phyloP scores from a whole-genome alignment of 352 stramenopile species.

The Phytophthora brassicae region DNA sequence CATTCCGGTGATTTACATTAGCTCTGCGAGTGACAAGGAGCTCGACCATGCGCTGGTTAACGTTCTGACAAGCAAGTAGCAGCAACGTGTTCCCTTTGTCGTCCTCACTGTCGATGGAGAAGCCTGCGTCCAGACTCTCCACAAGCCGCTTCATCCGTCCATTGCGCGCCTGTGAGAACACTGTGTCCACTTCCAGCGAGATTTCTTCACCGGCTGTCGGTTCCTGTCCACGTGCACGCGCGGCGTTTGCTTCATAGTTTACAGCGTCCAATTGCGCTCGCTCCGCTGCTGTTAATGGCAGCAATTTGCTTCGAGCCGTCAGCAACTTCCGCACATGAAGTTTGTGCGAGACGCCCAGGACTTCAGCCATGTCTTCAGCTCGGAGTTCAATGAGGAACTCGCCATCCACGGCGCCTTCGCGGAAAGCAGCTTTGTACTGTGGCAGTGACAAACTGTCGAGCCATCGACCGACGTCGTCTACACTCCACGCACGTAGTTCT shows the following conservation, averaged over 20 bases:
- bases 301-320: slow-evolving; percentile 83
- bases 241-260: slow-evolving; percentile 50
- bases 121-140: slow-evolving; percentile 89
- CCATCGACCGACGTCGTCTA: slow-evolving; percentile 92
- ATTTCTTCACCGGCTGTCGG: slow-evolving; percentile 18
- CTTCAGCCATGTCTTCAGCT: slow-evolving; percentile 89
- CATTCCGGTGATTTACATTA: slow-evolving; percentile 93
- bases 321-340: slow-evolving; percentile 92
- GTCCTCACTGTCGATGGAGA: slow-evolving; percentile 88
- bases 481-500: slow-evolving; percentile 77
- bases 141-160: slow-evolving; percentile 88
- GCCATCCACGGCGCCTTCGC: slow-evolving; percentile 90
- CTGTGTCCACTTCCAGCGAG: slow-evolving; percentile 61
- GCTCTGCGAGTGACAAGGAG: slow-evolving; percentile 81
- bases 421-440: slow-evolving; percentile 92
- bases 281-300: slow-evolving; percentile 81
- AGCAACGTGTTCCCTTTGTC: slow-evolving; percentile 93
- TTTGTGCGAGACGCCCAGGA: slow-evolving; percentile 90
- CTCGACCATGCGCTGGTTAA: slow-evolving; percentile 90
- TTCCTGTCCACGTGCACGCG: slow-evolving; percentile 32
- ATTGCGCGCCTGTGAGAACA: slow-evolving; percentile 91
- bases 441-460: slow-evolving; percentile 88
- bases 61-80: slow-evolving; percentile 88
- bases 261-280: slow-evolving; percentile 66
- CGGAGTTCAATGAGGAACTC: slow-evolving; percentile 92